Evolutionary conservation across 495 filamentous ascomycete species (phyloP), one percentile per base, ranked within the genome.

Genomic region (Penicillium ucsense): DNA sequence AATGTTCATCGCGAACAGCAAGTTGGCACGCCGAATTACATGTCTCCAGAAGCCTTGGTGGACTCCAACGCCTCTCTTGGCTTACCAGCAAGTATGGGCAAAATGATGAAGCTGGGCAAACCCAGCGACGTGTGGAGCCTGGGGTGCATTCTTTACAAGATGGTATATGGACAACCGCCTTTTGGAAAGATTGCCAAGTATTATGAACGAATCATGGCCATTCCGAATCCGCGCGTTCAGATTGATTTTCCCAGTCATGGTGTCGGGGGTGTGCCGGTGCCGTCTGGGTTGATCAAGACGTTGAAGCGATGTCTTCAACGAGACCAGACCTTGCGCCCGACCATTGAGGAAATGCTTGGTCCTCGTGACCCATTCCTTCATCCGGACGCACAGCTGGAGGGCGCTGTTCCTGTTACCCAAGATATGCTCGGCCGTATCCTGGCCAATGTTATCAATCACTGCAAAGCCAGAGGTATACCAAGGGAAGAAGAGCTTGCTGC

Each of bases 1-100:
- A 98, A 98, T 53, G 90, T 98, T 20, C 91, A 98, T 63, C 86
- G 92, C 47, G 94, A 98, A 56, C 85, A 85, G 11, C 88, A 95
- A 64, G 81, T 96, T 48, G 92, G 92, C 29, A 98, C 92, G 2
- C 89, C 94, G 2, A 98, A 95, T 62, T 98, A 97, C 74, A 97
- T 98, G 94, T 90, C 88, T 3, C 92, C 92, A 1, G 92, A 98
- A 63, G 86, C 85, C 20, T 73, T 97, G 54, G 79, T 91, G 50
- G 94, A 98, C 64, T 89, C 82, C 3, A 95, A 94, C 54, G 81
- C 76, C 29, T 73, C 76, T 6, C 64, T 76, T 41, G 73, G 80
- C 5, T 63, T 79, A 47, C 72, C 79, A 40, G 55, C 76, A 11
- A 73, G 69, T 43, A 75, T 77, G 33, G 81, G 82, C 3, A 86